phyloP scores from a whole-genome alignment of 1,284 basidiomycete genomes.

The Sporisorium exsertum region DNA sequence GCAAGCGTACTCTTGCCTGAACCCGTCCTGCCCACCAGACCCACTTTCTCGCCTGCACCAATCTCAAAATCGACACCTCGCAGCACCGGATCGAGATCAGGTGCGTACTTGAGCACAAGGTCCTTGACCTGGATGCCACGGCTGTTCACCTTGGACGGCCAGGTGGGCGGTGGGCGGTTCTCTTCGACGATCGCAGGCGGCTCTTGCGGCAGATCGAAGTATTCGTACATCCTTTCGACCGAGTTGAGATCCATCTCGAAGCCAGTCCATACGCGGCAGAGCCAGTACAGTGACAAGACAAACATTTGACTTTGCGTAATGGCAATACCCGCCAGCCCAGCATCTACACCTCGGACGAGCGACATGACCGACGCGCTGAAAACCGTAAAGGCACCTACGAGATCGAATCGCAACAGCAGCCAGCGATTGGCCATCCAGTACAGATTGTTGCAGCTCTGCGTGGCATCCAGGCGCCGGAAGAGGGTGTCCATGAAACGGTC shows the following conservation, averaged over 20 bases:
- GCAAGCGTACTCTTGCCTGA: constrained; percentile 69
- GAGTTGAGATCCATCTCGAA: constrained; percentile 72
- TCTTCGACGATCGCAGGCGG: constrained; percentile 69
- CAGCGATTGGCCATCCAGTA: constrained; percentile 60
- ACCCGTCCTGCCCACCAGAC: constrained; percentile 80
- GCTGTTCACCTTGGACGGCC: constrained; percentile 71
- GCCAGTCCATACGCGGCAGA: constrained; percentile 46
- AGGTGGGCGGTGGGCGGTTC: constrained; percentile 70
- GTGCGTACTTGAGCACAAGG: constrained; percentile 72
- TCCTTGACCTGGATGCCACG: constrained; percentile 70
- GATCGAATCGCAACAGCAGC: constrained; percentile 66
- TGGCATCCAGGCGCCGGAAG: constrained; percentile 71
- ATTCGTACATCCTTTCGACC: constrained; percentile 73
- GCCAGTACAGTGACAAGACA: constrained; percentile 71
- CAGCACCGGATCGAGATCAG: constrained; percentile 72
- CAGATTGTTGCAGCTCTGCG: constrained; percentile 68
- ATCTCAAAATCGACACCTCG: constrained; percentile 72
- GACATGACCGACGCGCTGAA: constrained; percentile 71
- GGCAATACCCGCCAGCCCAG: constrained; percentile 51
- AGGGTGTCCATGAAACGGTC: constrained; percentile 71
- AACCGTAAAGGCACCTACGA: constrained; percentile 71
- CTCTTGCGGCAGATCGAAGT: constrained; percentile 69
- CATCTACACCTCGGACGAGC: constrained; percentile 56
- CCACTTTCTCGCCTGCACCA: constrained; percentile 81
- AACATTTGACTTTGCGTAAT: constrained; percentile 44